Evolutionary conservation across 139 green algal species (phyloP), one percentile per base, ranked within the genome.

Genomic region (Mesotaenium endlicherianum): DNA sequence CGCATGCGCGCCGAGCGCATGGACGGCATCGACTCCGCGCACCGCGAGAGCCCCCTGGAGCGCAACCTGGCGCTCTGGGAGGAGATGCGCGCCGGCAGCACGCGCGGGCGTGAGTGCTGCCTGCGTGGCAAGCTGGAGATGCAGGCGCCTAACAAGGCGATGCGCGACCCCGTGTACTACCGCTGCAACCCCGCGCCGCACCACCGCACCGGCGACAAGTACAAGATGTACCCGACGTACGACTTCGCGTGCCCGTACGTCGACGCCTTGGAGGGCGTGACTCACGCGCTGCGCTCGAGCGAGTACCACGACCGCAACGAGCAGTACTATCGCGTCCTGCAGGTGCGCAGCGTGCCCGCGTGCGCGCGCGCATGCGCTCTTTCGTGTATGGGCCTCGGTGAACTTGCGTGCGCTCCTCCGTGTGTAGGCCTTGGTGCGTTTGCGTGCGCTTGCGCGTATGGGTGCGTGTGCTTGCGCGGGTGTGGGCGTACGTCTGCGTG

Each of bases 181-280:
- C 91, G 97, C 57, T 98, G 94, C 92, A 98, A 99, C 84, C 75
- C 90, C 14, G 93, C 89, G 1, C 95, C 91, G 50, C 97, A 99
- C 88, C 96, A 94, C 91, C 89, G 94, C 41, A 98, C 95, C 14
- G 96, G 94, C 38, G 84, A 83, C 57, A 95, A 94, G 80, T 88
- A 88, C 78, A 88, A 97, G 92, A 88, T 94, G 60, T 99, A 99
- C 90, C 97, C 97, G 68, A 99, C 96, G 2, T 99, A 99, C 86
- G 97, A 99, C 92, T 98, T 92, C 86, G 96, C 97, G 4, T 99
- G 96, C 90, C 96, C 96, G 6, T 98, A 96, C 86, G 93, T 98
- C 44, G 96, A 99, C 76, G 80, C 92, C 0, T 55, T 93, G 0
- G 96, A 99, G 91, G 95, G 95, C 3, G 95, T 99, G 17, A 99